Evolutionary conservation across 2,329 filamentous ascomycete genomes (phyloP).

Genomic region (Rhynchosporium agropyri): DNA sequence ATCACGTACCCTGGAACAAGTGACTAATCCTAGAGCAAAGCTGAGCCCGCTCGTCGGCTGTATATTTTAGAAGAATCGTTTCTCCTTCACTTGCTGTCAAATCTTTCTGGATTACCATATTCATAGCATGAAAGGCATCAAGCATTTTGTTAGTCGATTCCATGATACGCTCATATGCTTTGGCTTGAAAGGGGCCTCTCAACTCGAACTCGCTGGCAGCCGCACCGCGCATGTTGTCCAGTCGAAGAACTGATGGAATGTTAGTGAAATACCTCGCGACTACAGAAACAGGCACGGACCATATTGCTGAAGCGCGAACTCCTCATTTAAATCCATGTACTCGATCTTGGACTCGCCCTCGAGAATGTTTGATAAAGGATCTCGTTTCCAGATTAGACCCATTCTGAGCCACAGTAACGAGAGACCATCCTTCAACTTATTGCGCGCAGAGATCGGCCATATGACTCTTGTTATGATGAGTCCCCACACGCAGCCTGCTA

Average conservation of each 20-base stretch:
- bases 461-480: conserved; percentile 86
- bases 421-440: conserved; percentile 86
- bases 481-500: conserved; percentile 87
- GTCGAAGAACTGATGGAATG: conserved; percentile 53
- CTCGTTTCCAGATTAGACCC: conserved; percentile 94
- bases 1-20: conserved; percentile 57
- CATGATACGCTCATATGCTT: conserved; percentile 73
- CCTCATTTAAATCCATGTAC: conserved; percentile 88
- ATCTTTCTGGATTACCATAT: conserved; percentile 84
- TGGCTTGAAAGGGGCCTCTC: conserved; percentile 80
- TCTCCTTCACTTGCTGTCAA: conserved; percentile 77
- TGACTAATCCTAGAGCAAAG: conserved; percentile 90
- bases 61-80: conserved; percentile 77
- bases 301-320: conserved; percentile 83
- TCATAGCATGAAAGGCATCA: conserved; percentile 96
- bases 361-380: conserved; percentile 76
- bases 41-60: conserved; percentile 74
- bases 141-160: conserved; percentile 81
- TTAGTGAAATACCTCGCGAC: conserved; percentile 20
- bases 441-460: conserved; percentile 90
- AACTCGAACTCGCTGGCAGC: conserved; percentile 89
- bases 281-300: background rate
- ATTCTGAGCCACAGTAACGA: conserved; percentile 89
- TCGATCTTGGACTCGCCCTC: conserved; percentile 58
- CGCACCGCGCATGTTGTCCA: conserved; percentile 72